Evolutionary conservation across 805 yeast genomes (phyloP).

Genomic region (Candida argentea): DNA sequence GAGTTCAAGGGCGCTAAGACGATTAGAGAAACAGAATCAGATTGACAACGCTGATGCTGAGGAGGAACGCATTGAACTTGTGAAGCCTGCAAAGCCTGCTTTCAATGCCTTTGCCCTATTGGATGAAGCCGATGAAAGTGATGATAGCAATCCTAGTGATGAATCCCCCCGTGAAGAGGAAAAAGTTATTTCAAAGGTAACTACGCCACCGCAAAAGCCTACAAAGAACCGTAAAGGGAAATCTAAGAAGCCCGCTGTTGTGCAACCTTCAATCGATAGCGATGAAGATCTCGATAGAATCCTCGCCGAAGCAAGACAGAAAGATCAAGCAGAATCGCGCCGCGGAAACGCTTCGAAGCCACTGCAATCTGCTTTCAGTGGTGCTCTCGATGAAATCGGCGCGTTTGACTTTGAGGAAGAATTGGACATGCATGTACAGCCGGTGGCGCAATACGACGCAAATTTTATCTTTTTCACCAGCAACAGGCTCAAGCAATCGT

Average conservation of each 20-base stretch:
- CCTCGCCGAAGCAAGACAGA: slow-evolving; percentile 30
- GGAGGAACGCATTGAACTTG: slow-evolving; percentile 8
- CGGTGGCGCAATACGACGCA: slow-evolving; percentile 30
- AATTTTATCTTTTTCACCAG: slow-evolving; percentile 39
- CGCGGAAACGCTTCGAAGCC: neutral
- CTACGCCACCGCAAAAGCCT: slow-evolving; percentile 9
- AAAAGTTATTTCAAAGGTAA: slow-evolving; percentile 8
- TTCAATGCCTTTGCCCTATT: slow-evolving; percentile 39
- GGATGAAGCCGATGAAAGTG: slow-evolving; percentile 20
- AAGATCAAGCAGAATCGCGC: slow-evolving; percentile 10
- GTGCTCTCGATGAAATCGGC: slow-evolving; percentile 6
- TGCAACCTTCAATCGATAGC: slow-evolving; percentile 18
- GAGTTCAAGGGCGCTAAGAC: slow-evolving; percentile 18
- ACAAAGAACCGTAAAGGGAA: slow-evolving; percentile 8
- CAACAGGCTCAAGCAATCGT: slow-evolving; percentile 27
- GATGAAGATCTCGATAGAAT: slow-evolving; percentile 54
- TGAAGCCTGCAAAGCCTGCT: slow-evolving; percentile 8
- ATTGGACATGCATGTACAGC: slow-evolving; percentile 17
- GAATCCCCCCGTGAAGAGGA: slow-evolving; percentile 10
- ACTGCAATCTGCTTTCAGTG: too few relatives aligned
- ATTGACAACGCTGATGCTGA: slow-evolving; percentile 7
- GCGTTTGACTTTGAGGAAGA: slow-evolving; percentile 14
- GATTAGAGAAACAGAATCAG: slow-evolving; percentile 14
- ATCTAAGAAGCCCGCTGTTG: slow-evolving; percentile 4
- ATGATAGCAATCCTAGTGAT: slow-evolving; percentile 11